Conservation (phyloP, 106 monocot species). For the Dioscorea alata region DNA sequence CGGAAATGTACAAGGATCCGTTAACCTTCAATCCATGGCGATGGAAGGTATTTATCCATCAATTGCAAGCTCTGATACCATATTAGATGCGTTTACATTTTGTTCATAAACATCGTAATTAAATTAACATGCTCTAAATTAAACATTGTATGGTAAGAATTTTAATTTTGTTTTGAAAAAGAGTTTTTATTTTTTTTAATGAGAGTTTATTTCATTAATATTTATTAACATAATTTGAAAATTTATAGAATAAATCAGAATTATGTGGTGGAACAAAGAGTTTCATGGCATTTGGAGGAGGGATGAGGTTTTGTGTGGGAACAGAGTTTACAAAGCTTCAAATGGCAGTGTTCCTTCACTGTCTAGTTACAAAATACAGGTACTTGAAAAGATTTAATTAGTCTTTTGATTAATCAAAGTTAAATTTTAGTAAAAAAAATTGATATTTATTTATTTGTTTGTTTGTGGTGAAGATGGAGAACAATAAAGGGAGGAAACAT, state of each 20-base stretch:
- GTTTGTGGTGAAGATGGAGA: conserved; percentile 22
- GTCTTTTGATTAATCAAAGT: too few relatives aligned
- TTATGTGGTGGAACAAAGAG: conserved; percentile 29
- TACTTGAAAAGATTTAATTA: background rate
- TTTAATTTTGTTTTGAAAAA: too few relatives aligned
- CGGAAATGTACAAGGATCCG: conserved; percentile 65
- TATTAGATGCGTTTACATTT: too few relatives aligned
- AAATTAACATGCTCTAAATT: too few relatives aligned
- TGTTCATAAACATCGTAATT: too few relatives aligned
- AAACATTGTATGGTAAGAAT: too few relatives aligned
- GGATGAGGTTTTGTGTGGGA: conserved; percentile 58
- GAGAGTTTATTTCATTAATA: too few relatives aligned
- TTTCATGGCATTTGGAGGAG: conserved; percentile 72
- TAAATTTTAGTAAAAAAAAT: too few relatives aligned
- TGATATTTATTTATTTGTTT: too few relatives aligned
- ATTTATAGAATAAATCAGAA: conserved; percentile 19
- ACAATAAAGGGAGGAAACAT: conserved; percentile 50
- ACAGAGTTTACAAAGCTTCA: conserved; percentile 53
- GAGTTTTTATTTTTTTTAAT: too few relatives aligned
- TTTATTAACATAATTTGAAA: too few relatives aligned
- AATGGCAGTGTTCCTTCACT: conserved; percentile 68
- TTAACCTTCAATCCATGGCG: conserved; percentile 58
- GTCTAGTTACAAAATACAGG: conserved; percentile 50
- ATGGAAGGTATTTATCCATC: conserved; percentile 33
- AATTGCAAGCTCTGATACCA: too few relatives aligned